phyloP scores from a whole-genome alignment of 1,284 basidiomycete species.

The Austropuccinia psidii region DNA sequence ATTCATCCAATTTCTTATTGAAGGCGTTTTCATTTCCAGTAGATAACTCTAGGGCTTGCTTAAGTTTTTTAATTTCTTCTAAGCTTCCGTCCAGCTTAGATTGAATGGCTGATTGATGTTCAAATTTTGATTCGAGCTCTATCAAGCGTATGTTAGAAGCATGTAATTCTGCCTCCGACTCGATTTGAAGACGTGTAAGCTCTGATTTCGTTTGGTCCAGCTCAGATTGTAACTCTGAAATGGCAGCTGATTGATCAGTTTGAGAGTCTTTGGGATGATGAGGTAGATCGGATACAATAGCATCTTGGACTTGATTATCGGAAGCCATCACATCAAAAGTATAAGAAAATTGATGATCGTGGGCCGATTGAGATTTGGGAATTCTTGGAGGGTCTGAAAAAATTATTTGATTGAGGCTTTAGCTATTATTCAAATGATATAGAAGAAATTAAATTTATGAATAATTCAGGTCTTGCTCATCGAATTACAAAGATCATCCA shows the following conservation, averaged over 20 bases:
- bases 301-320: neutral
- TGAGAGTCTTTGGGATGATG: neutral
- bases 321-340: neutral
- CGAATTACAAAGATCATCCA: too few species aligned
- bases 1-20: neutral
- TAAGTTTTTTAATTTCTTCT: constrained; percentile 12
- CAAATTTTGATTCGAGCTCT: constrained; percentile 21
- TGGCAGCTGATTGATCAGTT: neutral
- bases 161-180: constrained; percentile 27
- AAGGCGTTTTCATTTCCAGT: neutral
- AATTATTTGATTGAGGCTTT: too few species aligned
- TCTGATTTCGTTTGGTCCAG: constrained; percentile 24
- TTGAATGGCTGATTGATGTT: neutral
- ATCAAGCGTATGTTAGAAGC: neutral
- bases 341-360: neutral
- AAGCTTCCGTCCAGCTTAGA: constrained; percentile 14
- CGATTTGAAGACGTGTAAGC: constrained; percentile 22
- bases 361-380: neutral
- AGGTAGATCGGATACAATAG: neutral
- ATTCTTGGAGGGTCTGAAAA: neutral
- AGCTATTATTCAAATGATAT: too few species aligned
- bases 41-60: neutral
- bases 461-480: too few species aligned
- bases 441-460: too few species aligned
- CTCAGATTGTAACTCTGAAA: neutral